These are phyloP conservation scores for Microcera coccophila DNA, from an alignment of 2,329 filamentous ascomycete genomes.

Conservation along the genomic window DNA sequence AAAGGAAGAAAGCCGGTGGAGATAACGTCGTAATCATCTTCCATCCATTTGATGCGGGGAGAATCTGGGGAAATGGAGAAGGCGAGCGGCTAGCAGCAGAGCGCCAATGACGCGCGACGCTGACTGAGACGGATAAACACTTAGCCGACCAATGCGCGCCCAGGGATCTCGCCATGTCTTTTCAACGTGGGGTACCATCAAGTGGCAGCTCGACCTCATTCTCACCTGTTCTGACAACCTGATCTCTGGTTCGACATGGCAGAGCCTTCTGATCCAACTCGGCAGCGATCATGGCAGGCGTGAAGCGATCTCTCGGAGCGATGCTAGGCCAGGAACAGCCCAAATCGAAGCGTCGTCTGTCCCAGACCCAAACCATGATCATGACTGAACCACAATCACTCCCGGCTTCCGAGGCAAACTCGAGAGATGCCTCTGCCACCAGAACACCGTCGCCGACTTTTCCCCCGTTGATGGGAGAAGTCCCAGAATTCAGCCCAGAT, in stretches of 20 bases:
- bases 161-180: slow-evolving; percentile 7
- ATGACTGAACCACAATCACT: slow-evolving; percentile 10
- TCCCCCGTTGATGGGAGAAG: slow-evolving; percentile 26
- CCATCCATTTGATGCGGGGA: slow-evolving; percentile 23
- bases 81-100: too few species aligned
- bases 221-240: background rate
- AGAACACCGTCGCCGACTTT: slow-evolving; percentile 24
- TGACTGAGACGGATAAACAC: slow-evolving; percentile 22
- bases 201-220: background rate
- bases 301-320: slow-evolving; percentile 38
- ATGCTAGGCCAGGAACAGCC: slow-evolving; percentile 30
- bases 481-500: slow-evolving; percentile 50
- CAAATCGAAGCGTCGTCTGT: too few species aligned
- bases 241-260: background rate
- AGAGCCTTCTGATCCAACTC: background rate
- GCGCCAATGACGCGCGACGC: slow-evolving; percentile 7
- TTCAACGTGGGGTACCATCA: background rate
- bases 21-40: slow-evolving; percentile 14
- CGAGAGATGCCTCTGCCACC: slow-evolving; percentile 22
- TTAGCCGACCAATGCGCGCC: slow-evolving; percentile 21
- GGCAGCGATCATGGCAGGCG: slow-evolving; percentile 33
- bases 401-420: slow-evolving; percentile 9
- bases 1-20: slow-evolving; percentile 8
- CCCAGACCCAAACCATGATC: slow-evolving; percentile 9
- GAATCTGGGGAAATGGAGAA: slow-evolving; percentile 20